Percentiles rank a stretch among this genome's conserved stretches.
Evolutionary conservation across 2,329 filamentous ascomycete species (phyloP).

Genomic region (Clathrospora elynae): DNA sequence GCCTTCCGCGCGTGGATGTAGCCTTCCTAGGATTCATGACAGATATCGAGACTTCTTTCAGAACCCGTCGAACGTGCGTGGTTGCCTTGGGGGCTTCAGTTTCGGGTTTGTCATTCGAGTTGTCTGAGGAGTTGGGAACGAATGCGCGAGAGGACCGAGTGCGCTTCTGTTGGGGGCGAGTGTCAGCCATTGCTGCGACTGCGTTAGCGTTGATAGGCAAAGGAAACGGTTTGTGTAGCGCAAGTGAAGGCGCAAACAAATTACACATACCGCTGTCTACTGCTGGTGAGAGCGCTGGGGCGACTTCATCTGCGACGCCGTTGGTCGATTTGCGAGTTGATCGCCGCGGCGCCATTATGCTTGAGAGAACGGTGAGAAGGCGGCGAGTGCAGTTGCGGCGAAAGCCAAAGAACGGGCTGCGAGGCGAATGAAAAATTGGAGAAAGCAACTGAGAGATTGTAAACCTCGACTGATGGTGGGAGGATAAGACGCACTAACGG

Average conservation of each 20-base stretch:
- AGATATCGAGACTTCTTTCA: constrained; percentile 44
- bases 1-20: constrained; percentile 14
- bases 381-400: neutral
- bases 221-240: neutral
- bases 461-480: constrained; percentile 7
- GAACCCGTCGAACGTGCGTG: constrained; percentile 24
- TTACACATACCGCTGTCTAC: constrained; percentile 10
- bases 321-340: constrained; percentile 32
- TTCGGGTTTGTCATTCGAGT: constrained; percentile 30
- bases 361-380: constrained; percentile 4
- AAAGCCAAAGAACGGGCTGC: constrained; percentile 1
- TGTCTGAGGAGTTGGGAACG: constrained; percentile 43
- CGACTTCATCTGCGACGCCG: constrained; percentile 11
- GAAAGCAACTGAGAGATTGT: constrained; percentile 1
- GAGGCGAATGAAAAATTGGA: constrained; percentile 4
- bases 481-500: constrained; percentile 17
- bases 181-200: constrained; percentile 10
- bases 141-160: constrained; percentile 32
- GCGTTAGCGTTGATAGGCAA: constrained; percentile 3
- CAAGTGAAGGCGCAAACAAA: neutral
- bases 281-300: constrained; percentile 8
- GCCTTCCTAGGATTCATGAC: constrained; percentile 25
- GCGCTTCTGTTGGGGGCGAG: constrained; percentile 23
- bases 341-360: constrained; percentile 32
- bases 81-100: constrained; percentile 9